Evolutionary conservation across 768 basidiomycete genomes (phyloP).

Genomic region (Roridomyces roridus): DNA sequence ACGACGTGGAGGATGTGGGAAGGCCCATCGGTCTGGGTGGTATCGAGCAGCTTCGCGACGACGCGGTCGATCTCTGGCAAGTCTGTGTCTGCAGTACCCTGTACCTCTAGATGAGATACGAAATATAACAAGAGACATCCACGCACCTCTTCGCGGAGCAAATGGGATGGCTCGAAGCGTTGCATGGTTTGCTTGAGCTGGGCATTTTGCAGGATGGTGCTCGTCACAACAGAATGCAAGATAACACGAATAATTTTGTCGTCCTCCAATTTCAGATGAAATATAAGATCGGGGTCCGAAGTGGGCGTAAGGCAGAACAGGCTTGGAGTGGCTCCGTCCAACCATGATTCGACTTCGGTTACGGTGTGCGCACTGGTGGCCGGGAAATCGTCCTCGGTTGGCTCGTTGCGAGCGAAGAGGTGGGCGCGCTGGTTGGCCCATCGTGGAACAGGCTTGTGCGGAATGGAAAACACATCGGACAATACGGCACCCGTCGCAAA

Average conservation of each 20-base stretch:
- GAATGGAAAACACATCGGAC: not conserved
- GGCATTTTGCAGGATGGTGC: not conserved
- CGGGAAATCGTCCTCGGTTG: no score
- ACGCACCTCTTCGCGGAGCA: not conserved
- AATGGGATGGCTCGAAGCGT: not conserved
- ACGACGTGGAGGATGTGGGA: not conserved
- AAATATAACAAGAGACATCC: not conserved
- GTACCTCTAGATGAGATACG: no score
- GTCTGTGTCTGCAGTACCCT: not conserved
- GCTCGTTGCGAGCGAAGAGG: not conserved
- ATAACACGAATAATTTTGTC: slow-evolving; percentile 2
- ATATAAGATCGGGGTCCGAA: slow-evolving; percentile 3
- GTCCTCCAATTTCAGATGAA: not conserved
- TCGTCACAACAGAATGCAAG: not conserved
- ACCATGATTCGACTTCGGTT: no score
- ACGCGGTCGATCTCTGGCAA: not conserved
- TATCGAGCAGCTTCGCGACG: not conserved
- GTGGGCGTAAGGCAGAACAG: not conserved
- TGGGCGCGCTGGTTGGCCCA: not conserved
- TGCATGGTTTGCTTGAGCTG: not conserved
- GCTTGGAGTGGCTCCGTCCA: not conserved
- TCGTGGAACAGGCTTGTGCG: not conserved
- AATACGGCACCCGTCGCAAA: not conserved
- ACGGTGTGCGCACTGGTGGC: no score
- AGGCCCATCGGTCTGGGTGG: not conserved